Percentiles rank a stretch among this genome's conserved stretches.
These are phyloP conservation scores for Sporothrix phasma DNA, from an alignment of 2,329 filamentous ascomycete genomes.

Conservation along the genomic window DNA sequence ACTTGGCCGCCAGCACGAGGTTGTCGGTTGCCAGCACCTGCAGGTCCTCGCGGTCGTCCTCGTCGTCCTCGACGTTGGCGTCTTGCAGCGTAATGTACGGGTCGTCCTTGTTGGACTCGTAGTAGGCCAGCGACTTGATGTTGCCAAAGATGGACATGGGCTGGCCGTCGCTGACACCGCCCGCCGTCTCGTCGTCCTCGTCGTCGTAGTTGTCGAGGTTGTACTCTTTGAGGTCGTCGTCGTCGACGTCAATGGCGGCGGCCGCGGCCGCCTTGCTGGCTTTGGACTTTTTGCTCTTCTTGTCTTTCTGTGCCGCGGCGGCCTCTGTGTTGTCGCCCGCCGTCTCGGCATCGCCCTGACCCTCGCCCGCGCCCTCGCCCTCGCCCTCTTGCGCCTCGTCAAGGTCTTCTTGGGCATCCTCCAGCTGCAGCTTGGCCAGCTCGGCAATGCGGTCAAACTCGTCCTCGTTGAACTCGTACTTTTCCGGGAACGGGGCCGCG, in stretches of 20 bases:
- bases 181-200: slow-evolving; percentile 53
- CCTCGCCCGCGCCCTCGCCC: slow-evolving; percentile 16
- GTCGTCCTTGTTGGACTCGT: slow-evolving; percentile 88
- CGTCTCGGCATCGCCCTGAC: slow-evolving; percentile 15
- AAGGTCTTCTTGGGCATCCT: slow-evolving; percentile 83
- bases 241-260: slow-evolving; percentile 43
- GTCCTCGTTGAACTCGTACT: slow-evolving; percentile 65
- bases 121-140: slow-evolving; percentile 84
- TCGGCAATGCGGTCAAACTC: slow-evolving; percentile 67
- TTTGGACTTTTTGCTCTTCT: slow-evolving; percentile 23
- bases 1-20: slow-evolving; percentile 84
- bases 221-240: slow-evolving; percentile 92
- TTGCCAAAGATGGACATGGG: slow-evolving; percentile 91
- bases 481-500: slow-evolving; percentile 63
- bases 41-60: slow-evolving; percentile 86
- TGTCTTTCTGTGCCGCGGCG: slow-evolving; percentile 21
- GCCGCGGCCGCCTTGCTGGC: slow-evolving; percentile 26
- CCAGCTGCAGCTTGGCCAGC: slow-evolving; percentile 68
- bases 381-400: slow-evolving; percentile 49
- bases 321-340: slow-evolving; percentile 5
- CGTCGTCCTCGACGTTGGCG: slow-evolving; percentile 54
- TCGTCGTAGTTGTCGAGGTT: slow-evolving; percentile 94
- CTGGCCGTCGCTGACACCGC: slow-evolving; percentile 37
- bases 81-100: slow-evolving; percentile 88
- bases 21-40: slow-evolving; percentile 92